Percentiles rank a stretch among this genome's conserved stretches.
These are phyloP conservation scores for Hydnomerulius pinastri DNA, from an alignment of 768 basidiomycete species.

Conservation along the genomic window DNA sequence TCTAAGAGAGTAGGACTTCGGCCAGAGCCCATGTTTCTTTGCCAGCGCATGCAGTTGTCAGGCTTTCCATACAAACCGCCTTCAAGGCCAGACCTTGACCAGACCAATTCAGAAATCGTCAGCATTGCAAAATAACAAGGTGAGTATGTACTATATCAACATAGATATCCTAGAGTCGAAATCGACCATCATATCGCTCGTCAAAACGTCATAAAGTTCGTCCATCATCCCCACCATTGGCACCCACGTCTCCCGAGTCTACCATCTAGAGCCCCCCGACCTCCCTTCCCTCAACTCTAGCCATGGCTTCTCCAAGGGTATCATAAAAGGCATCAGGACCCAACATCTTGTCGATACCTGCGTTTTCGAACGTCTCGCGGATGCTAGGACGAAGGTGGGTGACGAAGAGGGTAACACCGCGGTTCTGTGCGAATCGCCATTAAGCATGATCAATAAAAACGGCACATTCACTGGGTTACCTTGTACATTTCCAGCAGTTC, in stretches of 20 bases:
- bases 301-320: conserved; percentile 45
- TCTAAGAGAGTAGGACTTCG: too few species aligned
- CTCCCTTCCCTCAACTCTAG: conserved; percentile 32
- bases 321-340: conserved; percentile 47
- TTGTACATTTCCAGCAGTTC: conserved; percentile 80
- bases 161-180: too few species aligned
- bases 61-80: too few species aligned
- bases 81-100: too few species aligned
- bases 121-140: too few species aligned
- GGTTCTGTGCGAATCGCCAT: conserved; percentile 32
- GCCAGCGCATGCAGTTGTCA: too few species aligned
- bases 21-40: too few species aligned
- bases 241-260: neutral
- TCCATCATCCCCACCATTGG: neutral
- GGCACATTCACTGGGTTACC: conserved; percentile 37
- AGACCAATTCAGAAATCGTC: too few species aligned
- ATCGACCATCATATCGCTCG: neutral
- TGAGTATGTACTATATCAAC: too few species aligned
- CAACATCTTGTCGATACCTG: conserved; percentile 44
- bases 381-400: conserved; percentile 44
- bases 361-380: conserved; percentile 41
- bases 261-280: neutral
- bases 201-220: neutral
- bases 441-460: neutral
- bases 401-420: conserved; percentile 46